Conservation (phyloP, 768 basidiomycete species). For the Trametes meyenii region DNA sequence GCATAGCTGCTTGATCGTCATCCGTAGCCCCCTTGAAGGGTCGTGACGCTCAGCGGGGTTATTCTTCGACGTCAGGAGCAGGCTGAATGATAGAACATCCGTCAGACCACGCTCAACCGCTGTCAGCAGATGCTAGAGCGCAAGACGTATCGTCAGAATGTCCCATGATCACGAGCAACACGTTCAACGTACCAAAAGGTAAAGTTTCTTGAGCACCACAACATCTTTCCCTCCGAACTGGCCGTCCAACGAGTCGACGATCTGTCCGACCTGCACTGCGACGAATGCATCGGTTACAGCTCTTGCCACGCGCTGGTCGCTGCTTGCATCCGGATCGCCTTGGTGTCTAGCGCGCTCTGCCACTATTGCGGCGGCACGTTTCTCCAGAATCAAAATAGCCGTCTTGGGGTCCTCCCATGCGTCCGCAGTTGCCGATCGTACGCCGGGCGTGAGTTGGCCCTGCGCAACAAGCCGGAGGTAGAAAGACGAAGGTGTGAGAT, state of each 20-base stretch:
- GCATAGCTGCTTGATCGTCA: conserved; percentile 53
- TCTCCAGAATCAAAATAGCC: conserved; percentile 56
- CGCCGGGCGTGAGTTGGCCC: neutral
- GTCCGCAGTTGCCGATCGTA: conserved; percentile 7
- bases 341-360: conserved; percentile 40
- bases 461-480: conserved; percentile 58
- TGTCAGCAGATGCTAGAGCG: conserved; percentile 59
- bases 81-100: conserved; percentile 60
- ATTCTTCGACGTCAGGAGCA: conserved; percentile 35
- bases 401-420: conserved; percentile 41
- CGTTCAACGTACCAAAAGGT: conserved; percentile 44
- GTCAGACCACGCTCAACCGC: conserved; percentile 56
- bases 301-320: conserved; percentile 58
- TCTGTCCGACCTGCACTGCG: conserved; percentile 53
- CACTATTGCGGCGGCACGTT: conserved; percentile 66
- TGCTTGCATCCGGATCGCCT: conserved; percentile 53
- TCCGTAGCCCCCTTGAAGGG: conserved; percentile 50
- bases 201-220: conserved; percentile 37
- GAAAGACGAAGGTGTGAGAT: conserved; percentile 50
- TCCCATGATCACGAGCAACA: neutral
- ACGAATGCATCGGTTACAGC: conserved; percentile 74
- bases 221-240: conserved; percentile 25
- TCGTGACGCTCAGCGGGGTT: conserved; percentile 35
- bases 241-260: conserved; percentile 41
- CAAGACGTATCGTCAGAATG: conserved; percentile 3